Evolutionary conservation across 148 eudicot genomes (phyloP), one percentile per base, ranked within the genome.

Genomic region (Polygonum maritimum): DNA sequence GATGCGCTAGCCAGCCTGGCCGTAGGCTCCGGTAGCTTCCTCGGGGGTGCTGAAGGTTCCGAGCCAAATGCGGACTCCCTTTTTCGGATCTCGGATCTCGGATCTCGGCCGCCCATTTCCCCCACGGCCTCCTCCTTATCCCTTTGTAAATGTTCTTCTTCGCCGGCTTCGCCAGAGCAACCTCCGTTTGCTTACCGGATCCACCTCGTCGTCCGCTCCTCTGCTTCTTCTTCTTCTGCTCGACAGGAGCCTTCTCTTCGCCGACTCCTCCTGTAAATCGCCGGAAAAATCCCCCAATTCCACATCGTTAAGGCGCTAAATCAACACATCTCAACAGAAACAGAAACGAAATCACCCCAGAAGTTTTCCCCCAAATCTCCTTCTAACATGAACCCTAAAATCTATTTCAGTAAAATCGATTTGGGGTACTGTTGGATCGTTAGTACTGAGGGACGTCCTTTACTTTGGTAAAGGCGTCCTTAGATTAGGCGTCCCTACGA

Each of bases 21-120:
- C 98, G 75, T 94, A 94, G 52, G 97, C 97, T n/a, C 75, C 65
- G 41, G 97, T 97, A 0, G 98, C 98, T 73, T 87, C 88, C 75
- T 92, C 95, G 1, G 93, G 81, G 1, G 97, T 80, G 85, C 82
- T 84, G 89, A 81, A 94, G 21, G 98, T 94, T 8, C 98, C 98
- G 45, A 94, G 97, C 98, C 98, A 94, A 47, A 91, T 90, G 26
- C 98, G 86, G 62, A 79, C 87, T 0, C 98, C 98, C 54, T 92
- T 90, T 0, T 79, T 83, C 0, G 97, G 98, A 79, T 94, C 98
- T 0, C 98, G n/a, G n/a, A n/a, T n/a, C n/a, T n/a, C n/a, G 91
- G 58, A 94, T 94, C 77, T 94, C 98, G 1, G 98, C 95, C 0
- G 98, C 98, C 97, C 97, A 94, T 81, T 92, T 94, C 2, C 98